Conservation (phyloP, 495 filamentous ascomycete species). For the Polyplosphaeria fusca region DNA sequence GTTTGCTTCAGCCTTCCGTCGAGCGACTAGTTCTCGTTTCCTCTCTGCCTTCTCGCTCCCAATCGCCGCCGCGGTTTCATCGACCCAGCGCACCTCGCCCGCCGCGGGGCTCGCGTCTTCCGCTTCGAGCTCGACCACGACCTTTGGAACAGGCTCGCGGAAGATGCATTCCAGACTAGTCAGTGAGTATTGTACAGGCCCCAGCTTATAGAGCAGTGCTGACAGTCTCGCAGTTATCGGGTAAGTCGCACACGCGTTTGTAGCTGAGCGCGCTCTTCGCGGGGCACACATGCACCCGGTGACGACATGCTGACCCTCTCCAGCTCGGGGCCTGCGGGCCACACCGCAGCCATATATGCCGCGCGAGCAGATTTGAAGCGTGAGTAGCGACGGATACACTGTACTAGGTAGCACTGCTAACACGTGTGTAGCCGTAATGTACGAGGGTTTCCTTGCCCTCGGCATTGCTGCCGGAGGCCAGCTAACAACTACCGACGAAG, state of each 20-base stretch:
- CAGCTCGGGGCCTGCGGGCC: conserved; percentile 93
- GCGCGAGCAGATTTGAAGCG: conserved; percentile 86
- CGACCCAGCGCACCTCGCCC: conserved; percentile 52
- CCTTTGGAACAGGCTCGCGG: conserved; percentile 26
- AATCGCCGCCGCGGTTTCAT: conserved; percentile 62
- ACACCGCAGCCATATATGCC: conserved; percentile 95
- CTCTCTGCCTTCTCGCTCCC: conserved; percentile 58
- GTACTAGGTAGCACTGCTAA: conserved; percentile 6
- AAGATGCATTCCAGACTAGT: conserved; percentile 45
- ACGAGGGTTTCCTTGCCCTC: conserved; percentile 96
- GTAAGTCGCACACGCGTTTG: conserved; percentile 26
- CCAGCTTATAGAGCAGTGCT: conserved; percentile 5
- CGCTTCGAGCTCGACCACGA: conserved; percentile 38
- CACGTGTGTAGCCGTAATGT: conserved; percentile 65
- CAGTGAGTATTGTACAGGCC: conserved; percentile 33
- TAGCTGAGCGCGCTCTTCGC: not conserved
- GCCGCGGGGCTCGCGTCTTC: conserved; percentile 40
- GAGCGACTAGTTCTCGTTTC: conserved; percentile 57
- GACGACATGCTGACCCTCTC: conserved; percentile 21
- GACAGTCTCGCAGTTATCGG: conserved; percentile 37
- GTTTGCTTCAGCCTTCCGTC: conserved; percentile 78
- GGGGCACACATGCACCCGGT: conserved; percentile 1
- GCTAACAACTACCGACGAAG: conserved; percentile 94
- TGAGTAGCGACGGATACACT: conserved; percentile 30
- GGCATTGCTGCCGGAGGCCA: conserved; percentile 95